Evolutionary conservation across 1,284 basidiomycete genomes (phyloP).

Genomic region (Golubevia pallescens): DNA sequence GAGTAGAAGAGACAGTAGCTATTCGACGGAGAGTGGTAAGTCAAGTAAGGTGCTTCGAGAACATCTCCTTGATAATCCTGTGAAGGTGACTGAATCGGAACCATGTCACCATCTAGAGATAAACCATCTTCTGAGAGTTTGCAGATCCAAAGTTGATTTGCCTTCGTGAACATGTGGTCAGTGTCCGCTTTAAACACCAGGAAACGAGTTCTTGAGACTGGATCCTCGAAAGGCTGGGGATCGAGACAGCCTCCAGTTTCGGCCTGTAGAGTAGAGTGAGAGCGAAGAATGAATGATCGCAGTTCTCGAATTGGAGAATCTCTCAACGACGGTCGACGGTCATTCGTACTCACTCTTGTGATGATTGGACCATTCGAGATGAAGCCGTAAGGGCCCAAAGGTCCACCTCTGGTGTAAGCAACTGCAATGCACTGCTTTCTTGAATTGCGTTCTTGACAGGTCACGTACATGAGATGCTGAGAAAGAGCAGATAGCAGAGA

Average conservation of each 20-base stretch:
- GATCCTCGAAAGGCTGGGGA: constrained; percentile 44
- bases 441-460: constrained; percentile 21
- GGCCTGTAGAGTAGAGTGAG: constrained; percentile 11
- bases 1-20: constrained; percentile 47
- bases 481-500: not conserved
- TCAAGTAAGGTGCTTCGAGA: constrained; percentile 42
- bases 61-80: constrained; percentile 28
- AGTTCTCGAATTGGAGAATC: not conserved
- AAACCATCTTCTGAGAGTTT: constrained; percentile 40
- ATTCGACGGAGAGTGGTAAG: constrained; percentile 24
- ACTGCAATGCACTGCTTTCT: constrained; percentile 39
- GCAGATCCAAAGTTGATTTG: constrained; percentile 40
- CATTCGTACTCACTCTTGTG: constrained; percentile 15
- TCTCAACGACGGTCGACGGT: not conserved
- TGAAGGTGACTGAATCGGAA: constrained; percentile 26
- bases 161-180: constrained; percentile 32
- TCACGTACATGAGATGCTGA: constrained; percentile 36
- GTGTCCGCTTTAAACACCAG: constrained; percentile 29
- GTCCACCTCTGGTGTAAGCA: constrained; percentile 31
- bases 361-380: constrained; percentile 34
- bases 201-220: constrained; percentile 25
- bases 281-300: not conserved
- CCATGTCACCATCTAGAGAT: constrained; percentile 26
- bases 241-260: constrained; percentile 35
- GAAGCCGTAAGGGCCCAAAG: constrained; percentile 32